phyloP scores from a whole-genome alignment of 73 alveolate genomes.

The Breviolum minutum region DNA sequence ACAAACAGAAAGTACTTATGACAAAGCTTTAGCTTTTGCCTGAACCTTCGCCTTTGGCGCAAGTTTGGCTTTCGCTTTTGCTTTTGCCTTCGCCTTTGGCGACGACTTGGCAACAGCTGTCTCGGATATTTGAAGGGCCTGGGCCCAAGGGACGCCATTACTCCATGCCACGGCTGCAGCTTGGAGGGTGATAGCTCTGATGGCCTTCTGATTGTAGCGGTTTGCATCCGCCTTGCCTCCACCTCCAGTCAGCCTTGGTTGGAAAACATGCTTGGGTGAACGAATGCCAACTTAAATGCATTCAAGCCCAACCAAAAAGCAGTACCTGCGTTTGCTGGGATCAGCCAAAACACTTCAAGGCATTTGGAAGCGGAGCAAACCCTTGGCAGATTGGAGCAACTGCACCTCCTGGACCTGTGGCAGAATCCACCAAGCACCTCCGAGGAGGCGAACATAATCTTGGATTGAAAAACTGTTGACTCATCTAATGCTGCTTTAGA shows the following conservation, averaged over 20 bases:
- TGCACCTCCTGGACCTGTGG: not conserved
- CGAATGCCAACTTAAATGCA: no score
- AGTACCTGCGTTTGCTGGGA: not conserved
- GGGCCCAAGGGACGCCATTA: not conserved
- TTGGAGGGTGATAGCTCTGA: not conserved
- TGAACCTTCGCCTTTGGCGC: not conserved
- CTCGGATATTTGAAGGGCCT: not conserved
- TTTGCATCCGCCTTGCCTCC: not conserved
- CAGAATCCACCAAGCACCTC: not conserved
- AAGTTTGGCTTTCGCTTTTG: not conserved
- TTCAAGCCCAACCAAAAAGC: no score
- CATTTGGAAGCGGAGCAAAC: not conserved
- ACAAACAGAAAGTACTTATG: no score
- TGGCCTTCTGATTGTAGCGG: not conserved
- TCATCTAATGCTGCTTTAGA: not conserved
- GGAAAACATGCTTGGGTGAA: not conserved
- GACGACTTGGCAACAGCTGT: not conserved
- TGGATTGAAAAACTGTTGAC: not conserved
- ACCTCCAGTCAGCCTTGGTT: not conserved
- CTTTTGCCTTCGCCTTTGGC: conserved; percentile 4
- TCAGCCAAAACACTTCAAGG: not conserved
- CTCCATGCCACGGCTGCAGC: conserved; percentile 17
- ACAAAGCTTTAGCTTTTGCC: no score
- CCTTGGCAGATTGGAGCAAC: conserved; percentile 4
- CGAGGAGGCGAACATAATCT: not conserved